Conservation (phyloP, 345 rosid species). For the Isatis tinctoria region DNA sequence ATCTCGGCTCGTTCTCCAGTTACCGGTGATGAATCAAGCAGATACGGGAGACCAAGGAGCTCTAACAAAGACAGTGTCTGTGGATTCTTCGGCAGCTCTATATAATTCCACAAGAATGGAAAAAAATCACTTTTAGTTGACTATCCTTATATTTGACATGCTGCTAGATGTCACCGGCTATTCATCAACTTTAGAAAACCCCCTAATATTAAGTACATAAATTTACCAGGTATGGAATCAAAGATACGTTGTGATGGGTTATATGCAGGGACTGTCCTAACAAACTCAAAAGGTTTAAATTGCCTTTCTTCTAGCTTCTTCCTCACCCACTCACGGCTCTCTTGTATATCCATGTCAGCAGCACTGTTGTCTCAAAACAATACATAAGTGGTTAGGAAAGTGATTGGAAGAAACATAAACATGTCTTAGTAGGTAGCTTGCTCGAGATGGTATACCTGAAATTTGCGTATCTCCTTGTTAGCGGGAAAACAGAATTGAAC, state of each 20-base stretch:
- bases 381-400: neutral
- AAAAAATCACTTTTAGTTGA: neutral
- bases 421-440: neutral
- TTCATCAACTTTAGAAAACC: neutral
- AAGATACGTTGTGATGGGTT: slow-evolving; percentile 42
- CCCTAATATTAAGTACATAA: neutral
- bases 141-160: neutral
- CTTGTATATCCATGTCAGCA: slow-evolving; percentile 45
- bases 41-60: slow-evolving; percentile 77
- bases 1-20: slow-evolving; percentile 32
- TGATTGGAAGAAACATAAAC: neutral
- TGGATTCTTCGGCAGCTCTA: slow-evolving; percentile 62
- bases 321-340: slow-evolving; percentile 64
- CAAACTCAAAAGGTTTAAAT: slow-evolving; percentile 71
- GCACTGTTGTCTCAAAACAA: slow-evolving; percentile 35
- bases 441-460: slow-evolving; percentile 46
- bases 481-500: slow-evolving; percentile 67
- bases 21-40: slow-evolving; percentile 53
- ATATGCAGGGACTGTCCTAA: slow-evolving; percentile 53
- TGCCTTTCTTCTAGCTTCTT: slow-evolving; percentile 60
- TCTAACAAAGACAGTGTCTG: slow-evolving; percentile 71
- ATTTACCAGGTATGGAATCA: slow-evolving; percentile 27
- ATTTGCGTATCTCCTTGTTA: slow-evolving; percentile 43
- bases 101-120: neutral
- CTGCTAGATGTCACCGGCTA: neutral